phyloP scores from a whole-genome alignment of 1,284 basidiomycete species.

The Trametes hirsuta region DNA sequence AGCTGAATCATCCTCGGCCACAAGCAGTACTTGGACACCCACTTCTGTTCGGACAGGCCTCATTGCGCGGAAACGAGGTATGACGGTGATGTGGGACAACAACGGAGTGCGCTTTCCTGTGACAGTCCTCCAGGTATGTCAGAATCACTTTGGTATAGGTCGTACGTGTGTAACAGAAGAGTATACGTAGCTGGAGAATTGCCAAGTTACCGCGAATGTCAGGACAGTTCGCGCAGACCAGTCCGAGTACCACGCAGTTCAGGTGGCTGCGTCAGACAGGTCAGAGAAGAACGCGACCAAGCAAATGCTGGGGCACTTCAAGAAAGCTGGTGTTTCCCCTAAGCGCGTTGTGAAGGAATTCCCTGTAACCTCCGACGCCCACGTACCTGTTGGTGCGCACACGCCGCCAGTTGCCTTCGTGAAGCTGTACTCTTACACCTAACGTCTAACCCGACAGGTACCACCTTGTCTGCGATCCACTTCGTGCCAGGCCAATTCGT shows the following conservation, averaged over 20 bases:
- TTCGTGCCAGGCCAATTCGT: constrained; percentile 98
- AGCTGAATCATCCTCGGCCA: constrained; percentile 31
- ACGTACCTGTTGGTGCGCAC: constrained; percentile 82
- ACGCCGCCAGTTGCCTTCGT: neutral
- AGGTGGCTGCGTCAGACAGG: constrained; percentile 81
- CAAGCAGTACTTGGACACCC: constrained; percentile 77
- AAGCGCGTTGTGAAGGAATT: constrained; percentile 94
- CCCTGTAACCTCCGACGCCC: constrained; percentile 85
- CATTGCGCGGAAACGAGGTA: constrained; percentile 94
- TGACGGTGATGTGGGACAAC: constrained; percentile 93
- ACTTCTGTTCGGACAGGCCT: constrained; percentile 90
- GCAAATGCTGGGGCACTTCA: constrained; percentile 88
- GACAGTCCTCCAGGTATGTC: constrained; percentile 89
- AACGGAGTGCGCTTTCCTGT: constrained; percentile 88
- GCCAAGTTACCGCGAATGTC: constrained; percentile 83
- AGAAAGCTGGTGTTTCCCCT: constrained; percentile 78
- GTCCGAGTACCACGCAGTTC: constrained; percentile 83
- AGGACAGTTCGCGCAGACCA: constrained; percentile 63
- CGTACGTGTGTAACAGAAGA: neutral
- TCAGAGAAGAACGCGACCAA: constrained; percentile 67
- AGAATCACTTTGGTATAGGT: neutral
- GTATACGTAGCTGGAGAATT: constrained; percentile 70
- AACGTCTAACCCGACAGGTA: constrained; percentile 54
- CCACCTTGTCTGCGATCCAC: constrained; percentile 88
- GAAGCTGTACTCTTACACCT: constrained; percentile 4